A percentile compares a stretch with the other conserved stretches of the same genome.
These are phyloP conservation scores for Saccharomyces hybrid DNA, from an alignment of 1,139 yeast genomes.

Conservation along the genomic window DNA sequence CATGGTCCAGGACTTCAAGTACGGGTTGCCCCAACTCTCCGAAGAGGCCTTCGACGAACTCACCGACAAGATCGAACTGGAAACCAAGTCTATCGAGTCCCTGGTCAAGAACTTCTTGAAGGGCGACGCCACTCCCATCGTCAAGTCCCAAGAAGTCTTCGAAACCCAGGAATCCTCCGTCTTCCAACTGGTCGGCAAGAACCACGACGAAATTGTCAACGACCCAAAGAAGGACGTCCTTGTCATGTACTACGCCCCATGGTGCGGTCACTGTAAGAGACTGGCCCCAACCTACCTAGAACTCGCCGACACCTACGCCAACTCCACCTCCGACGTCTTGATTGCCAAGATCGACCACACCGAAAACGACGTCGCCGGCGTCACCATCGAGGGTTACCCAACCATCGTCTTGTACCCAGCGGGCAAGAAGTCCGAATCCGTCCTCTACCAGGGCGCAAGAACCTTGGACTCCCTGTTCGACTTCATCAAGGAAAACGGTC, in stretches of 20 bases:
- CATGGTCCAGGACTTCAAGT: constrained; percentile 59
- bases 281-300: constrained; percentile 90
- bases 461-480: constrained; percentile 62
- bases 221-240: constrained; percentile 77
- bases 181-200: constrained; percentile 74
- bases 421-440: constrained; percentile 66
- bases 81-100: constrained; percentile 42
- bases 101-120: constrained; percentile 58
- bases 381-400: constrained; percentile 85
- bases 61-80: constrained; percentile 26
- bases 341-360: constrained; percentile 90
- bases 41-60: constrained; percentile 31
- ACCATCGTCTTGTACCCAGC: constrained; percentile 91
- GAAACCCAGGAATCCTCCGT: constrained; percentile 70
- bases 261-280: constrained; percentile 99
- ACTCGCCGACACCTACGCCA: constrained; percentile 58
- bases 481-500: constrained; percentile 63
- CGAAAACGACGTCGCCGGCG: constrained; percentile 68
- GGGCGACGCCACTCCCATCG: constrained; percentile 62
- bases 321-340: constrained; percentile 43
- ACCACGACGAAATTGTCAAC: constrained; percentile 61
- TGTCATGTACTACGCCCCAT: constrained; percentile 94
- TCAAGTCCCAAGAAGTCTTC: constrained; percentile 86
- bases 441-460: constrained; percentile 65
- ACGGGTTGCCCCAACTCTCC: constrained; percentile 49